A percentile compares a stretch with the other conserved stretches of the same genome.
Evolutionary conservation across 306 rosid genomes (phyloP).

Genomic region (Cercis canadensis): DNA sequence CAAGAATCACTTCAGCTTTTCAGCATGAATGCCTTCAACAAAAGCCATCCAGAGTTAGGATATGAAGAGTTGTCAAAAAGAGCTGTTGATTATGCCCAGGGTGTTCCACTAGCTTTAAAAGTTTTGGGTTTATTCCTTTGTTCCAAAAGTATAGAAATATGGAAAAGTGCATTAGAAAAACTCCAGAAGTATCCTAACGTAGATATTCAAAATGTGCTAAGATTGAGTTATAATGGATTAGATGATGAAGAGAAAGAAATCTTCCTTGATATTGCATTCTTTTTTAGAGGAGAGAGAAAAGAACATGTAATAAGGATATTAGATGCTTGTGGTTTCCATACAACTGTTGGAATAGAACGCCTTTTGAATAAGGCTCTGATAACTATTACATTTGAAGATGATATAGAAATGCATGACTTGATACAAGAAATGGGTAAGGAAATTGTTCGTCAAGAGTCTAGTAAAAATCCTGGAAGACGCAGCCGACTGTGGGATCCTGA

Average conservation of each 20-base stretch:
- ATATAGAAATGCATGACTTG: conserved; percentile 40
- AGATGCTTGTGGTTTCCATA: conserved; percentile 27
- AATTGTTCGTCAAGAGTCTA: conserved; percentile 34
- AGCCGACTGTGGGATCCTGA: conserved; percentile 27
- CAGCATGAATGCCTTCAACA: conserved; percentile 15
- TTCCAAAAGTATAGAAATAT: not conserved
- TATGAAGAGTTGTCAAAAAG: conserved; percentile 6
- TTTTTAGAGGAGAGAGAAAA: conserved; percentile 12
- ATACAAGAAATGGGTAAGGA: conserved; percentile 40
- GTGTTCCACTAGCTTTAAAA: conserved; percentile 30
- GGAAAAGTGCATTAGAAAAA: not conserved
- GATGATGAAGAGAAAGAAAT: not conserved
- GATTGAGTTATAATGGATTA: conserved; percentile 28
- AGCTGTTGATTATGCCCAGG: conserved; percentile 15
- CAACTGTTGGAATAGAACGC: not conserved
- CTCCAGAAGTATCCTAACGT: not conserved
- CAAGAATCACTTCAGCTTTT: conserved; percentile 6
- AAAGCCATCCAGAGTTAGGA: not conserved
- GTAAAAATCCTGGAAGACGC: conserved; percentile 22
- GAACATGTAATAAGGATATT: conserved; percentile 18
- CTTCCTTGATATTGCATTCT: conserved; percentile 41
- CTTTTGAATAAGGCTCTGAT: conserved; percentile 37
- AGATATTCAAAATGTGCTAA: not conserved
- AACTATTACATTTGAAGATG: not conserved
- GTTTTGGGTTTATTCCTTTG: conserved; percentile 19